These are phyloP conservation scores for Alternaria postmessia DNA, from an alignment of 2,329 filamentous ascomycete species.

Conservation along the genomic window DNA sequence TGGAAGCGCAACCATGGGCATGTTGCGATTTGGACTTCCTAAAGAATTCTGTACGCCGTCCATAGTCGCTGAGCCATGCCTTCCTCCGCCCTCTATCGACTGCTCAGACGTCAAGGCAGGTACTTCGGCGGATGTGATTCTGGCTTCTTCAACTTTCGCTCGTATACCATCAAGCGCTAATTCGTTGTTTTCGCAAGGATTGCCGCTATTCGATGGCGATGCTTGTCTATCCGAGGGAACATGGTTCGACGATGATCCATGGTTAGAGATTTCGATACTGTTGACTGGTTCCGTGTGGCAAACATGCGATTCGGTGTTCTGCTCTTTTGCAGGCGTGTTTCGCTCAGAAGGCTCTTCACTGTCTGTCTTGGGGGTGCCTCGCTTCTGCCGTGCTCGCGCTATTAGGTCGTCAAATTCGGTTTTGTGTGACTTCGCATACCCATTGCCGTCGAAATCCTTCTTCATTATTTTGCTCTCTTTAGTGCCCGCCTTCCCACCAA, in stretches of 20 bases:
- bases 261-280: slow-evolving; percentile 7
- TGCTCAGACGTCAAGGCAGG: slow-evolving; percentile 18
- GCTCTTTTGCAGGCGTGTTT: slow-evolving; percentile 12
- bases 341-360: slow-evolving; percentile 19
- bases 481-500: slow-evolving; percentile 66
- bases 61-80: background rate
- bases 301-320: background rate
- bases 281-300: background rate
- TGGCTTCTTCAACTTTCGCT: slow-evolving; percentile 33
- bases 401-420: slow-evolving; percentile 82
- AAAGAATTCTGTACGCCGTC: slow-evolving; percentile 34
- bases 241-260: slow-evolving; percentile 3
- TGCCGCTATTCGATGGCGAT: slow-evolving; percentile 7
- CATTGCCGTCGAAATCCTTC: slow-evolving; percentile 85
- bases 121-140: slow-evolving; percentile 14
- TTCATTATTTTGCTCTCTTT: slow-evolving; percentile 68
- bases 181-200: slow-evolving; percentile 36
- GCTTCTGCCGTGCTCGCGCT: slow-evolving; percentile 72
- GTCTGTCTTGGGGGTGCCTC: slow-evolving; percentile 44
- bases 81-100: slow-evolving; percentile 7
- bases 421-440: slow-evolving; percentile 77
- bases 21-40: slow-evolving; percentile 39
- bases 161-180: slow-evolving; percentile 30
- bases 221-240: slow-evolving; percentile 3
- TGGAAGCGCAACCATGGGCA: slow-evolving; percentile 56